Base-by-base conservation (phyloP, 805 yeast genomes). In the Nakazawaea wickerhamii region DNA sequence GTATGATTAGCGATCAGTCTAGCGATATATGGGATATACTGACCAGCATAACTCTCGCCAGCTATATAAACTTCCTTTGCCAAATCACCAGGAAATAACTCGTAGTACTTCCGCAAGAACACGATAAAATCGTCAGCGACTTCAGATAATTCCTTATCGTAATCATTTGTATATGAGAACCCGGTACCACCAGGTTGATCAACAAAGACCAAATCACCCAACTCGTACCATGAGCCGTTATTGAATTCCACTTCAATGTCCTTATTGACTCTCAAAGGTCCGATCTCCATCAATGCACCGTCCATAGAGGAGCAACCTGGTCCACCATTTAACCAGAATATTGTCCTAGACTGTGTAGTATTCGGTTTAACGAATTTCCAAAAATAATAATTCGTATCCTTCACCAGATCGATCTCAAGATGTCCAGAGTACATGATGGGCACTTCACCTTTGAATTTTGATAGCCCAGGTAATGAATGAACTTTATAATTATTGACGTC, bases 251-350 rank as follows among this genome's bases (percentile, higher is more conserved):
- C 71, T 40, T 69, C 58, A 11, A 50, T 47, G 7, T 72, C 55
- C 0, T 57, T 50, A 50, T 67, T 63, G 15, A 88, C 72, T 41
- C 96, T 69, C 34, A 88, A 75, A 0, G 99, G 98, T 0, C 99
- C 99, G 3, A 81, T 65, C 60, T 93, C 99, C 77, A 90, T 77
- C 49, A 93, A 58, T 0, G 95, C 96, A 13, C 99, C 99, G 62
- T 93, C 99, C 93, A 91, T 79, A 0, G 97, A 89, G 2, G 96
- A 89, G 60, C 99, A 93, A 0, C 99, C 99, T 0, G 99, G 99
- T 0, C 99, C 99, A 30, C 99, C 99, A 59, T 93, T 93, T 18
- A 93, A 70, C 98, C 99, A 93, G 42, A 93, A 71, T 7, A 84
- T 71, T 18, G 84, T 69, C 48, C 41, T 41, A 17, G 38, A 19